A percentile compares a stretch with the other conserved stretches of the same genome.
Conservation (phyloP, 768 basidiomycete genomes). For the Clavaria fumosa region DNA sequence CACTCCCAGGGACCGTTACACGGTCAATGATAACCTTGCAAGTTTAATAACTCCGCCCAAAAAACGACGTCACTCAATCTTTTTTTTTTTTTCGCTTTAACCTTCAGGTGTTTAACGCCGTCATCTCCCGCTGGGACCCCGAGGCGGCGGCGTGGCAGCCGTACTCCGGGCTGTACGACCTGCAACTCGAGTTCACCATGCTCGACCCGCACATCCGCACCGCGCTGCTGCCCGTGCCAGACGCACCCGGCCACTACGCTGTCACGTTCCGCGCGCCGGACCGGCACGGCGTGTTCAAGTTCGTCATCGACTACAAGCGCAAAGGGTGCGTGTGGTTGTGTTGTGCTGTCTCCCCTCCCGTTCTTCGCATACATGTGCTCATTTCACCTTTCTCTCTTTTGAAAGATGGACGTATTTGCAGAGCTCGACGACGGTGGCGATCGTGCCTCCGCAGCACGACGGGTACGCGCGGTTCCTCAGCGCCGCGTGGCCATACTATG, state of each 20-base stretch:
- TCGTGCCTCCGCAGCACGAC: constrained; percentile 90
- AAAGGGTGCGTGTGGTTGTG: constrained; percentile 44
- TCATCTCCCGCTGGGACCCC: constrained; percentile 56
- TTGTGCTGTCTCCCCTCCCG: constrained; percentile 3
- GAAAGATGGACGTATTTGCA: constrained; percentile 61
- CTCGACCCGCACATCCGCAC: constrained; percentile 92
- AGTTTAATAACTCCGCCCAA: constrained; percentile 11
- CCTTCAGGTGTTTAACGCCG: constrained; percentile 52
- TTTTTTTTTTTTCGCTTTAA: constrained; percentile 4
- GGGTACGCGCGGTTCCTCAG: constrained; percentile 90
- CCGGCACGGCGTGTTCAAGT: constrained; percentile 96
- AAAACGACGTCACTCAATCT: too few relatives aligned
- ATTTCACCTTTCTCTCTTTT: constrained; percentile 5
- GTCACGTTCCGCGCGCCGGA: constrained; percentile 86
- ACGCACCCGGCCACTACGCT: constrained; percentile 51
- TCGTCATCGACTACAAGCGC: constrained; percentile 81
- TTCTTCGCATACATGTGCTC: background rate
- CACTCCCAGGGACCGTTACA: constrained; percentile 55
- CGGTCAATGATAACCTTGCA: constrained; percentile 76
- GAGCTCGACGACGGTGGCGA: constrained; percentile 60
- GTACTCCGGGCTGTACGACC: constrained; percentile 53
- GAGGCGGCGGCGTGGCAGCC: constrained; percentile 48
- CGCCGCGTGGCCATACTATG: constrained; percentile 94
- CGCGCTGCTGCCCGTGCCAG: constrained; percentile 42
- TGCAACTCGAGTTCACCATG: constrained; percentile 97